phyloP scores from a whole-genome alignment of 129 eudicot species.

The Helianthus tuberosus region DNA sequence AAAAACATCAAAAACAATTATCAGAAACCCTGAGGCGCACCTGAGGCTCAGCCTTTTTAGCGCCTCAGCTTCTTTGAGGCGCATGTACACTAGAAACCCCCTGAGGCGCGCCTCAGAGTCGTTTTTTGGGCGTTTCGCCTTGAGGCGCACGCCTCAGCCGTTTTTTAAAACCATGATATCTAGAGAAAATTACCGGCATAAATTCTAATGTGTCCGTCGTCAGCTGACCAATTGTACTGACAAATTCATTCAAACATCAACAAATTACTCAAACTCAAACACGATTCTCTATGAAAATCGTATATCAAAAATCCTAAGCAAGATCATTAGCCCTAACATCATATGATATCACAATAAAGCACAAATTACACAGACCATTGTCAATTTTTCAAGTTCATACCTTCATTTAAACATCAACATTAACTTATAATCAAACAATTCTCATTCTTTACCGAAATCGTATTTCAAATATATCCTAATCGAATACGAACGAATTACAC shows the following conservation, averaged over 20 bases:
- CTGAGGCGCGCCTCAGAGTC: too few species aligned
- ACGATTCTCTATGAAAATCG: neutral
- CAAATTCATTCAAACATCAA: slow-evolving; percentile 2
- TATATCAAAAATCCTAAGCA: slow-evolving; percentile 13
- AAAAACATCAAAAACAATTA: too few species aligned
- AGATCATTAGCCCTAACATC: slow-evolving; percentile 31
- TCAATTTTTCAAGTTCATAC: neutral
- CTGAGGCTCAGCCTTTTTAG: too few species aligned
- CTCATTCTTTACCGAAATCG: too few species aligned
- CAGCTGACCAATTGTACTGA: neutral
- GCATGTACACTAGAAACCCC: too few species aligned
- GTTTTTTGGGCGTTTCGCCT: too few species aligned
- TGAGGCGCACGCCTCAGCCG: too few species aligned
- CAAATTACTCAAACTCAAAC: neutral
- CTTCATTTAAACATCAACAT: neutral
- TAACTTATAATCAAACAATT: neutral
- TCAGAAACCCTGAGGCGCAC: too few species aligned
- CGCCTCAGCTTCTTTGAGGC: too few species aligned
- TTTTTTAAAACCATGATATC: too few species aligned
- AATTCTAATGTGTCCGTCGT: neutral
- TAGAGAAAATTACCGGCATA: neutral
- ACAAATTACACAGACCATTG: slow-evolving; percentile 16
- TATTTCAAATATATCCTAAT: too few species aligned
- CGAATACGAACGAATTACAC: too few species aligned
- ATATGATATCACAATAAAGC: neutral